Percentiles rank a stretch among this genome's conserved stretches.
phyloP scores from a whole-genome alignment of 345 rosid species.

The Dovyalis caffra region DNA sequence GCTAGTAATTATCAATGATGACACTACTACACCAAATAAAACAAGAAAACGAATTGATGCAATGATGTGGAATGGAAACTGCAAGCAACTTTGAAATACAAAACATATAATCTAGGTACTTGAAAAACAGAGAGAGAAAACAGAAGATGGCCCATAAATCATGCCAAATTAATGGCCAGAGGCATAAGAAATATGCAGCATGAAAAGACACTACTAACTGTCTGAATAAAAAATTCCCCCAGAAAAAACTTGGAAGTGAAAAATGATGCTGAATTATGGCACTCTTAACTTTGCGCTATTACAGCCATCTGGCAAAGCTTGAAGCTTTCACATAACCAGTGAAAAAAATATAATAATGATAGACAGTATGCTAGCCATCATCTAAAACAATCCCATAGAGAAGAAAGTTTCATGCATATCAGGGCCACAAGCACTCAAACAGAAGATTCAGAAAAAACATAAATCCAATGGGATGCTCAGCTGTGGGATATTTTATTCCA shows the following conservation, averaged over 20 bases:
- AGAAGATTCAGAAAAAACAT: constrained; percentile 4
- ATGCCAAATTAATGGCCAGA: neutral
- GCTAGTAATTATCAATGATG: neutral
- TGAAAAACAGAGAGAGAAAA: neutral
- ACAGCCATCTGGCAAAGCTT: neutral
- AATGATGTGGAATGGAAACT: neutral
- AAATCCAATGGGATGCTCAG: constrained; percentile 22
- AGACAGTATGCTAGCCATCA: neutral
- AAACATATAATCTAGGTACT: neutral
- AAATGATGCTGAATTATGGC: neutral
- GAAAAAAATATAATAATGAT: neutral
- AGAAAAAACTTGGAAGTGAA: neutral
- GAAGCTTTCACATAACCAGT: neutral
- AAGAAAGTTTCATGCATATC: constrained; percentile 11
- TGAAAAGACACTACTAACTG: neutral
- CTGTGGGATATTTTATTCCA: constrained; percentile 22
- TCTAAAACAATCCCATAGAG: constrained; percentile 2
- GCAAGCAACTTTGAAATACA: neutral
- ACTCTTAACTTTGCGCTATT: neutral
- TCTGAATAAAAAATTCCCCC: neutral
- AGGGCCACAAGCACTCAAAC: constrained; percentile 4
- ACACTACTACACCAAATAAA: neutral
- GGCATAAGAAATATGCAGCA: neutral
- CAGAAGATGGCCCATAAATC: neutral
- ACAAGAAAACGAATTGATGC: neutral